A percentile compares a stretch with the other conserved stretches of the same genome.
Conservation (phyloP, 2,329 filamentous ascomycete genomes). For the Claviceps citrina region DNA sequence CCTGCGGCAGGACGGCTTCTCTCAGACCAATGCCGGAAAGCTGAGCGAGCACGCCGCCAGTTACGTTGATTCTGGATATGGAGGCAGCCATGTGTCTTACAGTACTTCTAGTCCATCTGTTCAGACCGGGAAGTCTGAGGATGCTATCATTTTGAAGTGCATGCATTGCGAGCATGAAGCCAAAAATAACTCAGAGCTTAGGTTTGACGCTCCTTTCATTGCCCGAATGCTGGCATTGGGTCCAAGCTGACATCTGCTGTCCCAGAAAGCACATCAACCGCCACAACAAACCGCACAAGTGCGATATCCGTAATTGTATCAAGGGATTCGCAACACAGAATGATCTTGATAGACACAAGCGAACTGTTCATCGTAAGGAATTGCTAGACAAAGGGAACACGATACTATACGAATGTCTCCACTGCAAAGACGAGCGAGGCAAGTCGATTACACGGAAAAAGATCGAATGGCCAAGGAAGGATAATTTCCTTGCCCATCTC, state of each 20-base stretch:
- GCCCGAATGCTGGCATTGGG: not conserved
- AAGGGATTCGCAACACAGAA: slow-evolving; percentile 67
- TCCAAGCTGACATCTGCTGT: not conserved
- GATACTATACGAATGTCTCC: slow-evolving; percentile 8
- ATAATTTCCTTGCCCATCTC: slow-evolving; percentile 78
- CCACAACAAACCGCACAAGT: slow-evolving; percentile 53
- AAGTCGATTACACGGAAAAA: slow-evolving; percentile 31
- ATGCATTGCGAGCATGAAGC: not conserved
- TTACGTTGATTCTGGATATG: slow-evolving; percentile 32
- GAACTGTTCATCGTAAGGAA: slow-evolving; percentile 49
- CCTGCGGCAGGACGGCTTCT: not conserved
- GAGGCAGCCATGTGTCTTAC: slow-evolving; percentile 22
- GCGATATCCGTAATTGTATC: slow-evolving; percentile 40
- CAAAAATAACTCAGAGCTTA: slow-evolving; percentile 7
- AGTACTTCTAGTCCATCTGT: slow-evolving; percentile 29
- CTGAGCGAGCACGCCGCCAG: slow-evolving; percentile 7
- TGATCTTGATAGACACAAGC: slow-evolving; percentile 66
- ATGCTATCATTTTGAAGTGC: not conserved
- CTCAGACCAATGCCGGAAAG: slow-evolving; percentile 17
- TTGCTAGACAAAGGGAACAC: slow-evolving; percentile 8
- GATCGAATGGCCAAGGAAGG: slow-evolving; percentile 54
- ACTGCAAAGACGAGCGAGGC: slow-evolving; percentile 8
- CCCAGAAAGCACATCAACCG: slow-evolving; percentile 58
- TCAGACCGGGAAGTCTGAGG: slow-evolving; percentile 17
- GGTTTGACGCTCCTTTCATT: not conserved